Conservation (phyloP, 352 stramenopile species). For the Elongisporangium prolatum region DNA sequence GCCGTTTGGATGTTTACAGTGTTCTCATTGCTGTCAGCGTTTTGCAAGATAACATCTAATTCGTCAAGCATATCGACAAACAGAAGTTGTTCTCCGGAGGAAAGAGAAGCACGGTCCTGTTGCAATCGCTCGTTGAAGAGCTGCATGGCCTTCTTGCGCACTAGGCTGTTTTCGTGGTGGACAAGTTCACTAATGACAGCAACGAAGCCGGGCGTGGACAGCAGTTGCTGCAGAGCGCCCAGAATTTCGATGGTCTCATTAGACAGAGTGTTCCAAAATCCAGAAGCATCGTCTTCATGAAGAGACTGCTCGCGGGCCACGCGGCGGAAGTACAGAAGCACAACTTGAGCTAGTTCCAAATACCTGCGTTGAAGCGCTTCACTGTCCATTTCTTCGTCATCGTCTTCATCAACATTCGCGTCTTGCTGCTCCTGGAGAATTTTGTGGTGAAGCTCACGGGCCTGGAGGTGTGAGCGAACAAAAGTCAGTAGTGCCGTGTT, state of each 20-base stretch:
- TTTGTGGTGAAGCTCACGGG: slow-evolving; percentile 65
- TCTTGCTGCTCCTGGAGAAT: slow-evolving; percentile 46
- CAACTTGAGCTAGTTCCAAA: slow-evolving; percentile 68
- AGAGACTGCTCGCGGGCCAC: slow-evolving; percentile 64
- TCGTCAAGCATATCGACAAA: slow-evolving; percentile 88
- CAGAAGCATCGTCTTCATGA: slow-evolving; percentile 32
- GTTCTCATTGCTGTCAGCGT: slow-evolving; percentile 53
- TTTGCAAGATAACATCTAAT: slow-evolving; percentile 63
- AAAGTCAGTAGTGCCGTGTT: slow-evolving; percentile 67
- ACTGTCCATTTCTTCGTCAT: slow-evolving; percentile 30
- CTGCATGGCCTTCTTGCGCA: slow-evolving; percentile 87
- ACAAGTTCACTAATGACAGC: slow-evolving; percentile 81
- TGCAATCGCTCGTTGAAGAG: slow-evolving; percentile 85
- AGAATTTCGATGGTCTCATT: slow-evolving; percentile 69
- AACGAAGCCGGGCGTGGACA: slow-evolving; percentile 83
- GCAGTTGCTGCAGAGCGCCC: slow-evolving; percentile 68
- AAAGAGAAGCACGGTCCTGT: slow-evolving; percentile 51
- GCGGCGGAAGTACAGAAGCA: slow-evolving; percentile 79
- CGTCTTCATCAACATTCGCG: slow-evolving; percentile 14
- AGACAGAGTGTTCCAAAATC: slow-evolving; percentile 57
- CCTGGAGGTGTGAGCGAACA: slow-evolving; percentile 57
- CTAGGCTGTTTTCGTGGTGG: slow-evolving; percentile 81
- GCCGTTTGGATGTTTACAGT: slow-evolving; percentile 81
- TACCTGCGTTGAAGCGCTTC: slow-evolving; percentile 74
- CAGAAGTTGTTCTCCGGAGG: slow-evolving; percentile 64